Evolutionary conservation across 148 eudicot genomes (phyloP).

Genomic region (Simmondsia chinensis): DNA sequence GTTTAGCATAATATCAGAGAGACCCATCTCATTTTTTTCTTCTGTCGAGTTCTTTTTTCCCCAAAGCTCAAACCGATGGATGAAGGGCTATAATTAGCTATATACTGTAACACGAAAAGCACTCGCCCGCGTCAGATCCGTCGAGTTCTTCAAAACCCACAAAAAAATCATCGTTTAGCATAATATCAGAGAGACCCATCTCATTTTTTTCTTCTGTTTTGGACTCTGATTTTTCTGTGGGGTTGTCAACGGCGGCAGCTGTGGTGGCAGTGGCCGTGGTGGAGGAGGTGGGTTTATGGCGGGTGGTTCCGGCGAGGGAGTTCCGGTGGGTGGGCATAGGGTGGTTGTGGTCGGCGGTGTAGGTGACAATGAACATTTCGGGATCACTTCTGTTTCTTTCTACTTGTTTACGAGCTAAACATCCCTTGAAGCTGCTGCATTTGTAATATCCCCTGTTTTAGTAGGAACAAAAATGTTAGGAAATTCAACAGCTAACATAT

Average conservation of each 20-base stretch:
- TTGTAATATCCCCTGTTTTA: constrained; percentile 75
- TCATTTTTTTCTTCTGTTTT: constrained; percentile 24
- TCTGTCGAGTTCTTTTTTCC: constrained; percentile 24
- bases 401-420: constrained; percentile 83
- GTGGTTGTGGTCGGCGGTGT: constrained; percentile 84
- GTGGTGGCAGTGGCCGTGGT: constrained; percentile 1
- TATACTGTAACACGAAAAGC: constrained; percentile 33
- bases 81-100: constrained; percentile 14
- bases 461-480: constrained; percentile 1
- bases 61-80: too few relatives aligned
- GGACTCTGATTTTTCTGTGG: constrained; percentile 31
- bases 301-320: constrained; percentile 78
- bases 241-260: constrained; percentile 18
- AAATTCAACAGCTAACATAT: not conserved
- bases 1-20: constrained; percentile 31
- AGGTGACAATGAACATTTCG: constrained; percentile 73
- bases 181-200: constrained; percentile 27
- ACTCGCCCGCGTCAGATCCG: constrained; percentile 28
- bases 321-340: constrained; percentile 79
- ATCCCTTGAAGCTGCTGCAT: constrained; percentile 77
- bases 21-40: constrained; percentile 35
- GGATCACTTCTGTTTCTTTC: constrained; percentile 81
- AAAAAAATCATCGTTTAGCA: constrained; percentile 60
- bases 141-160: constrained; percentile 64
- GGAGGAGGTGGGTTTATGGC: constrained; percentile 35